Base-by-base conservation (phyloP, 352 stramenopile species). In the Phytophthora tubulina region DNA sequence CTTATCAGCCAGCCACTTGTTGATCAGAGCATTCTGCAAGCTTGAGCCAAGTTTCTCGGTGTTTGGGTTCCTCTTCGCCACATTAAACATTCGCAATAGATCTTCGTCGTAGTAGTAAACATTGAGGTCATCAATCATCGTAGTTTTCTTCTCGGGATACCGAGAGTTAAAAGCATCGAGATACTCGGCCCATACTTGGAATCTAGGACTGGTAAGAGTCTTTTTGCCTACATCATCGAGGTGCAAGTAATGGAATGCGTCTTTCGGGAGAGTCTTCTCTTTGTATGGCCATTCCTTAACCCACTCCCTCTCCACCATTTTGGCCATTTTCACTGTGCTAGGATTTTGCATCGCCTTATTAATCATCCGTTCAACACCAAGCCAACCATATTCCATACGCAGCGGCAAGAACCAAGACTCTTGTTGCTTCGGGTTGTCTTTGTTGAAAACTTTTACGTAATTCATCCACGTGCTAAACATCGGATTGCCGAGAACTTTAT, bases 21-120 rank as follows among this genome's bases (percentile, higher is more conserved):
- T 79, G 44, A 73, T 66, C n/a, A 70, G 80, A 39, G 77, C 71
- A 50, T 84, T 78, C 11, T 88, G 57, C 69, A 78, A 80, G 11
- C 82, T 54, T 7, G 67, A 11, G 9, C 39, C 50, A 11, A 57
- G 6, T 36, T 62, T 51, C 17, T 67, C 54, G 2, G 30, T 61
- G 15, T 10, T 58, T 3, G 35, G 35, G 13, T 17, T n/a, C 21
- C 48, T 44, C 4, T 65, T 53, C 14, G 17, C 48, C 4, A 21
- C 33, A 3, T 13, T 9, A 1, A 63, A 46, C 4, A 39, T 39
- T 66, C 57, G 7, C 7, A 45, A n/a, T 35, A 63, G n/a, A 33
- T 21, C 6, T 35, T 35, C 3, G 27, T 58, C 27, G 11, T 8
- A 32, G 36, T 50, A 51, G 35, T 44, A 13, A 4, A 1, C 6